Evolutionary conservation across 306 rosid genomes (phyloP).

Genomic region (Rubus idaeus): DNA sequence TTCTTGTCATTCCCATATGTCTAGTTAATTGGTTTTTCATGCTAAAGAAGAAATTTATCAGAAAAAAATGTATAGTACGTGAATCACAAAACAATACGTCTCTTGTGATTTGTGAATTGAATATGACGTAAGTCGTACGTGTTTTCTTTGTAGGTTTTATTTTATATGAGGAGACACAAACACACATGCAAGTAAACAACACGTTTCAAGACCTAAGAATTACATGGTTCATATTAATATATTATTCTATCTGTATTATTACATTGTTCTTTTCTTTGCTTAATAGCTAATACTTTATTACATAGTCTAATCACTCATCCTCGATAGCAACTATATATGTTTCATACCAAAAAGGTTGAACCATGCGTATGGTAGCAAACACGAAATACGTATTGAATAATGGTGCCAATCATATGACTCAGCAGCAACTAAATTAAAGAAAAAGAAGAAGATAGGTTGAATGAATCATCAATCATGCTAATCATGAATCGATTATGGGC

Average conservation of each 20-base stretch:
- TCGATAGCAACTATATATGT: constrained; percentile 8
- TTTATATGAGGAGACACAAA: background rate
- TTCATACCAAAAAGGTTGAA: background rate
- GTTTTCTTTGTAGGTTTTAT: background rate
- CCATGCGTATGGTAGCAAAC: constrained; percentile 16
- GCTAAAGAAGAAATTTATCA: too few relatives aligned
- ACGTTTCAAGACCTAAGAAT: background rate
- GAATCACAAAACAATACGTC: too few relatives aligned
- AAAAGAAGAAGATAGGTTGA: background rate
- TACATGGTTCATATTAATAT: background rate
- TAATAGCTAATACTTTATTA: background rate
- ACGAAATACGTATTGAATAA: constrained; percentile 11
- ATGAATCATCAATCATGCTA: constrained; percentile 11
- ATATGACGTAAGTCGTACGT: background rate
- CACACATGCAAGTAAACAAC: background rate
- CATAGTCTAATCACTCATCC: background rate
- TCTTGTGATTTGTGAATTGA: too few relatives aligned
- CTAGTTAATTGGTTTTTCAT: too few relatives aligned
- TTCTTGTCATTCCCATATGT: too few relatives aligned
- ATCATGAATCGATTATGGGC: background rate
- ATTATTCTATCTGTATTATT: background rate
- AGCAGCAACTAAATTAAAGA: background rate
- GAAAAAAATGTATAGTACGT: too few relatives aligned
- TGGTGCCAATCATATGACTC: constrained; percentile 25
- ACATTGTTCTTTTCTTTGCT: background rate